Conservation (phyloP, 371 early-diverging fungal genomes). For the Circinella umbellata region DNA sequence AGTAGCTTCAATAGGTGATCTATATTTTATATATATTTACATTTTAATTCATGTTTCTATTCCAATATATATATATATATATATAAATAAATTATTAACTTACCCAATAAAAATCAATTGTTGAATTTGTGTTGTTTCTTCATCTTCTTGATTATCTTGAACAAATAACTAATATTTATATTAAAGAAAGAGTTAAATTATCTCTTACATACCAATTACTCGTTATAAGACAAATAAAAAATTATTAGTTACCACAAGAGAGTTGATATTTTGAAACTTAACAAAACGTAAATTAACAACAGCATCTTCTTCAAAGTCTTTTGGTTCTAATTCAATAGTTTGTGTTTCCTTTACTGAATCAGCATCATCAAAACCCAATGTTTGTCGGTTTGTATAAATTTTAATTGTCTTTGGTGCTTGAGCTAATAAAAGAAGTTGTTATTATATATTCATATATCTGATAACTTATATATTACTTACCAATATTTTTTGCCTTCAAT, state of each 20-base stretch:
- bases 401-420: constrained; percentile 88
- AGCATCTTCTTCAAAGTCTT: constrained; percentile 69
- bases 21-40: background rate
- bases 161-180: constrained; percentile 65
- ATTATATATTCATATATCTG: background rate
- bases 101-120: constrained; percentile 82
- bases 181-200: background rate
- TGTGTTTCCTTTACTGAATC: constrained; percentile 81
- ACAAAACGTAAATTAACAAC: constrained; percentile 86
- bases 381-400: constrained; percentile 80
- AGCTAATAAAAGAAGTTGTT: constrained; percentile 36
- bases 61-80: too few relatives aligned
- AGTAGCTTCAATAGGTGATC: constrained; percentile 35
- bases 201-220: background rate
- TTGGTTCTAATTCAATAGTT: constrained; percentile 66
- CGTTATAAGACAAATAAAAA: background rate
- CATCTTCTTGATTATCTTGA: constrained; percentile 81
- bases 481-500: constrained; percentile 64
- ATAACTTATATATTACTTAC: constrained; percentile 34
- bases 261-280: constrained; percentile 88
- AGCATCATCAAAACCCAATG: constrained; percentile 88
- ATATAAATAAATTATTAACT: background rate
- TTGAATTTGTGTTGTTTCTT: constrained; percentile 81
- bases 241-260: constrained; percentile 53
- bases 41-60: too few relatives aligned